These are phyloP conservation scores for Lolium multiflorum DNA, from an alignment of 176 grass and related monocot genomes.

Conservation along the genomic window DNA sequence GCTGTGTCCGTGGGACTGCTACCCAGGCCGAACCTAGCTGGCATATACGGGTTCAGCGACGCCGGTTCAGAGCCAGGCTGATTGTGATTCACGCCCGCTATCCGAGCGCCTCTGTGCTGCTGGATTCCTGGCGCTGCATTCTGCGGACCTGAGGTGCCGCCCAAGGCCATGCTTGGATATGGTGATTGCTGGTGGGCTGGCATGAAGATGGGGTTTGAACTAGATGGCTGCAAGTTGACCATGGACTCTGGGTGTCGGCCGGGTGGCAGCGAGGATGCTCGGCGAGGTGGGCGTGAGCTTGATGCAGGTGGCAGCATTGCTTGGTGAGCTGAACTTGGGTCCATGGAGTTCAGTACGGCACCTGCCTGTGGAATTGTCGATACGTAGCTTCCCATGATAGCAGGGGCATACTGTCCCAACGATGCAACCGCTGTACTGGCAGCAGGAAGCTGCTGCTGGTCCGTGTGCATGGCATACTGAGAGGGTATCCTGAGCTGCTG, in stretches of 20 bases:
- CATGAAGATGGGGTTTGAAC: not conserved
- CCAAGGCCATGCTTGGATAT: not conserved
- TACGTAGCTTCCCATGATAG: not conserved
- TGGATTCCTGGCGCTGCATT: constrained; percentile 11
- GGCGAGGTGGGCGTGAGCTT: not conserved
- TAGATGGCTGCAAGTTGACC: not conserved
- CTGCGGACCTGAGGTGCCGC: not conserved
- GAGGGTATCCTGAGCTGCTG: constrained; percentile 19
- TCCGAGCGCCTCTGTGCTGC: not conserved
- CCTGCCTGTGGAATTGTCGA: not conserved
- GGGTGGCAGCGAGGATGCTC: not conserved
- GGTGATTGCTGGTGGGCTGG: not conserved
- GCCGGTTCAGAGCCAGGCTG: not conserved
- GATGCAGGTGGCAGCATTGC: not conserved
- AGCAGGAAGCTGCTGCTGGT: constrained; percentile 40
- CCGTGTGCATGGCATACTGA: not conserved
- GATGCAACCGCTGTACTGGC: not conserved
- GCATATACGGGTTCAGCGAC: not conserved
- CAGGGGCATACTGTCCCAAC: not conserved
- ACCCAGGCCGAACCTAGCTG: not conserved
- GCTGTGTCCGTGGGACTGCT: not conserved
- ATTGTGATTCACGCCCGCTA: not conserved
- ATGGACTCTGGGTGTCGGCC: constrained; percentile 19
- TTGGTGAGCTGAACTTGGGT: constrained; percentile 8
- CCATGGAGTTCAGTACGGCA: not conserved